Evolutionary conservation across 2,329 filamentous ascomycete species (phyloP), one percentile per base, ranked within the genome.

Genomic region (Colletotrichum salicis): DNA sequence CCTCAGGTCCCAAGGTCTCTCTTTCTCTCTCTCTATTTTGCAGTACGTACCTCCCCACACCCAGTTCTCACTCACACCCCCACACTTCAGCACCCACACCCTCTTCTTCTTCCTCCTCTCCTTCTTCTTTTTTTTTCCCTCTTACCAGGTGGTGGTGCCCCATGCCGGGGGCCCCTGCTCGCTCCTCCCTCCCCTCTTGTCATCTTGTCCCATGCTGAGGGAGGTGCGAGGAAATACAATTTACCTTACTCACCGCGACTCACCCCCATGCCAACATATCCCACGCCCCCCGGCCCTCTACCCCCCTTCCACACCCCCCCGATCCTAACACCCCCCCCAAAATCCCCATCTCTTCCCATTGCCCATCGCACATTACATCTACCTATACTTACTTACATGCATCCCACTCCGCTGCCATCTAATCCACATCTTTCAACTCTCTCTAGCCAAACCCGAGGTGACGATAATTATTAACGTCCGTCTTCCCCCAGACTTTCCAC

Each of bases 401-500:
- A 64, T 70, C 68, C 62, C 68, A 60, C 63, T 71, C 71, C 57
- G 62, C 67, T 66, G 62, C 67, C 71, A 59, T 67, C 63, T 70
- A 73, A 71, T 71, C 66, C 66, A 69, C 66, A 70, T 72, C 66
- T 55, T 55, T n/a, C 55, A 63, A 35, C 41, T 67, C 48, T 52
- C 67, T 66, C 56, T 60, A 19, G 41, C 52, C 59, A 51, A 51
- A 19, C 45, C 48, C 59, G 59, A 72, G 69, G 60, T 64, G 70
- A 74, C 71, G 71, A 74, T 74, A 74, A 74, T 74, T 71, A 74
- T 73, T 70, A 74, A 64, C 58, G 56, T 65, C 45, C 45, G 54
- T 66, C 60, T 64, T 74, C 72, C 72, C 71, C 72, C 72, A 74
- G 70, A 74, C 70, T 67, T 73, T 63, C 72, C 71, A 73, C 72